These are phyloP conservation scores for Aristolochia californica DNA, from an alignment of 164 flowering plant genomes.

Conservation along the genomic window DNA sequence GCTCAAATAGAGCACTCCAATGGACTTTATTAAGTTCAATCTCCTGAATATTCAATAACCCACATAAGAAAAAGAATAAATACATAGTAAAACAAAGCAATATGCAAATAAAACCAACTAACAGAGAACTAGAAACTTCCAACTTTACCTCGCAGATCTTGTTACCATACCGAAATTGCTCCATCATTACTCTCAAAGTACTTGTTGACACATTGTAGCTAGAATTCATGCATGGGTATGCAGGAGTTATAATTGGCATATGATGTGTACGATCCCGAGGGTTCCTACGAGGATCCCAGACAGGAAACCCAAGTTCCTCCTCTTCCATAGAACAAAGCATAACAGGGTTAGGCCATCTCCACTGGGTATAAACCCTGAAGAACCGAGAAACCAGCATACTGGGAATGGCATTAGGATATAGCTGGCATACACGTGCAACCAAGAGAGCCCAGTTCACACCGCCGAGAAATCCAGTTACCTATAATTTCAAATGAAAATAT, in stretches of 20 bases:
- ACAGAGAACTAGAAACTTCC: no score
- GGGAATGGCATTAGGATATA: slow-evolving; percentile 90
- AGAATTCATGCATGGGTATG: slow-evolving; percentile 98
- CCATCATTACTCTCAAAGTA: slow-evolving; percentile 91
- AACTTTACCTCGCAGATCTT: slow-evolving; percentile 71
- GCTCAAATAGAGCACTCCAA: slow-evolving; percentile 82
- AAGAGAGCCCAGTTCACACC: slow-evolving; percentile 98
- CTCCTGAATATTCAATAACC: slow-evolving; percentile 37
- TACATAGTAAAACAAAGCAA: no score
- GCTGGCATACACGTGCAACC: slow-evolving; percentile 94
- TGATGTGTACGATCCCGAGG: slow-evolving; percentile 74
- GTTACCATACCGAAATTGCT: slow-evolving; percentile 75
- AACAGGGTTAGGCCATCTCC: slow-evolving; percentile 99
- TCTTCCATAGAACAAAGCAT: slow-evolving; percentile 88
- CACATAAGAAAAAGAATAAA: not conserved
- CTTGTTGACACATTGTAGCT: slow-evolving; percentile 93
- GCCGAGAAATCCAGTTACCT: slow-evolving; percentile 99
- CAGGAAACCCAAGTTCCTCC: slow-evolving; percentile 75
- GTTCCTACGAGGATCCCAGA: slow-evolving; percentile 94
- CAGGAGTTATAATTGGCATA: slow-evolving; percentile 98
- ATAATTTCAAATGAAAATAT: slow-evolving; percentile 3
- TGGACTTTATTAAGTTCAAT: slow-evolving; percentile 67
- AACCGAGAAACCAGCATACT: slow-evolving; percentile 92
- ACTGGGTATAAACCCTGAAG: slow-evolving; percentile 85
- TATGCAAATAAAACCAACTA: no score